These are phyloP conservation scores for Ceratocystis cacaofunesta DNA, from an alignment of 2,329 filamentous ascomycete genomes.

Conservation along the genomic window DNA sequence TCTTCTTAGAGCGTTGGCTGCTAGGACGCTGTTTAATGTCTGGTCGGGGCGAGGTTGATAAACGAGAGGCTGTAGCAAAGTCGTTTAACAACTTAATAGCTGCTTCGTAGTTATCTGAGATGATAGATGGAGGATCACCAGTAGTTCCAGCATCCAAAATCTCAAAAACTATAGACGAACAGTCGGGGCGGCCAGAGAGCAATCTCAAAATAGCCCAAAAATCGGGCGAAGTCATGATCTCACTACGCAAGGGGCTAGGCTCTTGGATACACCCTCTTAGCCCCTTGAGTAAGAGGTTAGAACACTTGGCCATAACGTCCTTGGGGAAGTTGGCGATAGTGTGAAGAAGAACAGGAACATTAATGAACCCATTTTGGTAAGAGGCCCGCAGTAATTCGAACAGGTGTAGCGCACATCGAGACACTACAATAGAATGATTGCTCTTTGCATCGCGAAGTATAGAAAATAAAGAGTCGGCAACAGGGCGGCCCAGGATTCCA, in stretches of 20 bases:
- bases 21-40: slow-evolving; percentile 4
- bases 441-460: slow-evolving; percentile 66
- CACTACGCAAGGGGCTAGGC: slow-evolving; percentile 64
- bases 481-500: slow-evolving; percentile 56
- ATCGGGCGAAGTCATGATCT: slow-evolving; percentile 90
- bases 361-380: slow-evolving; percentile 82
- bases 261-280: slow-evolving; percentile 66
- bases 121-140: slow-evolving; percentile 65
- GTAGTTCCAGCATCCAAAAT: slow-evolving; percentile 68
- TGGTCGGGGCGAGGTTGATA: neutral
- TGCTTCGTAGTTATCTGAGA: slow-evolving; percentile 89
- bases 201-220: slow-evolving; percentile 86
- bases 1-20: slow-evolving; percentile 3
- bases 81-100: slow-evolving; percentile 73
- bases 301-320: slow-evolving; percentile 59
- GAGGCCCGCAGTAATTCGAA: slow-evolving; percentile 67
- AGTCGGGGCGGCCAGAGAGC: slow-evolving; percentile 53
- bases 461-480: slow-evolving; percentile 66
- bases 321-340: slow-evolving; percentile 77
- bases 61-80: slow-evolving; percentile 54
- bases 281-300: slow-evolving; percentile 62
- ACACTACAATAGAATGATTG: slow-evolving; percentile 70
- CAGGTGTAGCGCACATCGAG: slow-evolving; percentile 74
- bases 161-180: slow-evolving; percentile 65
- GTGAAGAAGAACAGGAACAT: slow-evolving; percentile 81